Evolutionary conservation across 768 basidiomycete genomes (phyloP).

Genomic region (Lyophyllum semitale): DNA sequence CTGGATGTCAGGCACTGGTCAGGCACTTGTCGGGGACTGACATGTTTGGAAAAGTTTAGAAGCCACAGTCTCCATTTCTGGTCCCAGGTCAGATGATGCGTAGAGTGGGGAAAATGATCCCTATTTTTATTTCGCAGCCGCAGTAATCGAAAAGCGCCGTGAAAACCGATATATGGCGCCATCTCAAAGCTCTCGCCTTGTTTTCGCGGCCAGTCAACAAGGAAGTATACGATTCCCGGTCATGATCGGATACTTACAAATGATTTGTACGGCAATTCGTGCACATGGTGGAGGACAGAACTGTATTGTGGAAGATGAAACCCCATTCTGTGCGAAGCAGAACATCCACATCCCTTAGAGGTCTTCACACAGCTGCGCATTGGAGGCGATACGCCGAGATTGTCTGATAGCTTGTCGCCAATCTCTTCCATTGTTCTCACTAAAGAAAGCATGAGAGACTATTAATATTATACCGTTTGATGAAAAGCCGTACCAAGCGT

Average conservation of each 20-base stretch:
- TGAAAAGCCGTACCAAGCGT: slow-evolving; percentile 42
- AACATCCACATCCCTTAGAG: slow-evolving; percentile 9
- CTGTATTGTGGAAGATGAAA: slow-evolving; percentile 84
- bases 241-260: slow-evolving; percentile 50
- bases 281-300: slow-evolving; percentile 72
- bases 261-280: slow-evolving; percentile 66
- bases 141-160: not conserved
- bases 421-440: slow-evolving; percentile 38
- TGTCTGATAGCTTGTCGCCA: slow-evolving; percentile 55
- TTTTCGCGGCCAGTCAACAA: slow-evolving; percentile 31
- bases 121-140: not conserved
- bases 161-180: not conserved
- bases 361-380: slow-evolving; percentile 51
- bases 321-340: slow-evolving; percentile 54
- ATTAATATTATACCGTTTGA: not conserved
- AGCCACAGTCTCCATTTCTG: too few species aligned
- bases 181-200: too few species aligned
- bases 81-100: not conserved
- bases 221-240: slow-evolving; percentile 47
- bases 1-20: too few species aligned
- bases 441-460: slow-evolving; percentile 8
- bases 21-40: too few species aligned
- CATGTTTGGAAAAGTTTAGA: too few species aligned
- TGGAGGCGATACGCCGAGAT: slow-evolving; percentile 37
- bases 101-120: not conserved